A percentile compares a stretch with the other conserved stretches of the same genome.
These are phyloP conservation scores for Teratosphaeriaceae sp. DNA, from an alignment of 2,329 filamentous ascomycete species.

Conservation along the genomic window DNA sequence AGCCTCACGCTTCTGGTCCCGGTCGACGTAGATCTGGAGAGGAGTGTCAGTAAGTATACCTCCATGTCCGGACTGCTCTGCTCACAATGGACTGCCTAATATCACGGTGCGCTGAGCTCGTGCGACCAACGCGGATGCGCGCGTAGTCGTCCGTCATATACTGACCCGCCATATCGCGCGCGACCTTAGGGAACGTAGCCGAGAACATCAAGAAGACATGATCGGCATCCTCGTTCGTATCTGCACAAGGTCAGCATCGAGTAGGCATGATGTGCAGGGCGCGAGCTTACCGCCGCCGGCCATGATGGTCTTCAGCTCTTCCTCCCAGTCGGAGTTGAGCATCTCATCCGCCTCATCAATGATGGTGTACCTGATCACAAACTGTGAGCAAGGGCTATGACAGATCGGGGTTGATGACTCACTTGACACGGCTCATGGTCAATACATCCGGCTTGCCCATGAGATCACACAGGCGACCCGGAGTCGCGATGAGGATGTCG, in stretches of 20 bases:
- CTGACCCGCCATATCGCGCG: slow-evolving; percentile 68
- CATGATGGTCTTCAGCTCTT: slow-evolving; percentile 69
- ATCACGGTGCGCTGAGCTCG: slow-evolving; percentile 68
- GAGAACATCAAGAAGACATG: slow-evolving; percentile 78
- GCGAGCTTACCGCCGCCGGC: slow-evolving; percentile 64
- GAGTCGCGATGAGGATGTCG: slow-evolving; percentile 81
- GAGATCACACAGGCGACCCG: slow-evolving; percentile 79
- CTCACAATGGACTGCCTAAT: slow-evolving; percentile 73
- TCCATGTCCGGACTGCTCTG: no score
- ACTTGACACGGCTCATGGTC: slow-evolving; percentile 69
- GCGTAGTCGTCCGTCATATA: slow-evolving; percentile 69
- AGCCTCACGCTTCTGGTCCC: slow-evolving; percentile 59
- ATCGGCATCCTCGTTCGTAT: slow-evolving; percentile 70
- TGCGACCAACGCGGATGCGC: slow-evolving; percentile 78
- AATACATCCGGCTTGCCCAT: slow-evolving; percentile 65
- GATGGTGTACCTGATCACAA: slow-evolving; percentile 52
- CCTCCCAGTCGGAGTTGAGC: slow-evolving; percentile 68
- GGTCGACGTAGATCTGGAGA: slow-evolving; percentile 62
- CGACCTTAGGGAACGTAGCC: slow-evolving; percentile 80
- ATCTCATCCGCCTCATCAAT: slow-evolving; percentile 97
- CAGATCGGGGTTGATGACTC: slow-evolving; percentile 45
- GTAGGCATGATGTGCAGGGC: no score
- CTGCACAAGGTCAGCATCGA: slow-evolving; percentile 22
- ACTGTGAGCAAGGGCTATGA: slow-evolving; percentile 1
- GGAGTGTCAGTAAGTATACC: no score